These are phyloP conservation scores for Globisporangium parvum DNA, from an alignment of 352 stramenopile genomes.

Conservation along the genomic window DNA sequence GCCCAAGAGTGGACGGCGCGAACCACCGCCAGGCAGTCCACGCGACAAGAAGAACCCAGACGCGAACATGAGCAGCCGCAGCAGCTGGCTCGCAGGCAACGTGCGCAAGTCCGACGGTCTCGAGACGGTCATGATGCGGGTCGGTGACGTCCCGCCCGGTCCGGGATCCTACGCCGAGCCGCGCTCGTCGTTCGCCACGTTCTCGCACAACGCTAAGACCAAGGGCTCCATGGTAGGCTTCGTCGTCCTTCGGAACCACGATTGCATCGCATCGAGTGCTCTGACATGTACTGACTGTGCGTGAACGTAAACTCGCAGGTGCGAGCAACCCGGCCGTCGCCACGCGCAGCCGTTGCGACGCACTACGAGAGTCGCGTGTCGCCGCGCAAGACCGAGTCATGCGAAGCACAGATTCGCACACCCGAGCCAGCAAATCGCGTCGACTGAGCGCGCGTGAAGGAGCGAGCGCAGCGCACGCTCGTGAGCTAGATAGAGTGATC, in stretches of 20 bases:
- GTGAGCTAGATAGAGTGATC: no score
- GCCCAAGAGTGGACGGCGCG: slow-evolving; percentile 23
- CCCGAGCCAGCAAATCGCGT: slow-evolving; percentile 6
- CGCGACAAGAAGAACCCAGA: slow-evolving; percentile 54
- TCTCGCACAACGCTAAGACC: slow-evolving; percentile 72
- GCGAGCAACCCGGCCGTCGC: slow-evolving; percentile 15
- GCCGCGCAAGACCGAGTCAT: slow-evolving; percentile 12
- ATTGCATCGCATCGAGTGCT: neutral
- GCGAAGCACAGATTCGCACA: slow-evolving; percentile 11
- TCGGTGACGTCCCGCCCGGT: slow-evolving; percentile 55
- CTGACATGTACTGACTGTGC: neutral
- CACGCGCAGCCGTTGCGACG: slow-evolving; percentile 1
- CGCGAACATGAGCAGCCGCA: slow-evolving; percentile 70
- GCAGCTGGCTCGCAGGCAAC: slow-evolving; percentile 74
- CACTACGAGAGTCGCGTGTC: slow-evolving; percentile 2
- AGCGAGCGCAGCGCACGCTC: neutral
- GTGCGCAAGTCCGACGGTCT: slow-evolving; percentile 66
- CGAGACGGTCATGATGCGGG: slow-evolving; percentile 73
- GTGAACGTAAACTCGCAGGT: slow-evolving; percentile 8
- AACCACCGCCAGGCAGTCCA: slow-evolving; percentile 33
- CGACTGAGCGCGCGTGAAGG: neutral
- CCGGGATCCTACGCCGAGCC: slow-evolving; percentile 67
- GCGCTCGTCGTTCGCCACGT: slow-evolving; percentile 60
- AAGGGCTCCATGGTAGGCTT: slow-evolving; percentile 17
- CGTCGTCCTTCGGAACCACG: neutral